A percentile compares a stretch with the other conserved stretches of the same genome.
phyloP scores from a whole-genome alignment of 2,329 filamentous ascomycete genomes.

The Penicillium occitanis region DNA sequence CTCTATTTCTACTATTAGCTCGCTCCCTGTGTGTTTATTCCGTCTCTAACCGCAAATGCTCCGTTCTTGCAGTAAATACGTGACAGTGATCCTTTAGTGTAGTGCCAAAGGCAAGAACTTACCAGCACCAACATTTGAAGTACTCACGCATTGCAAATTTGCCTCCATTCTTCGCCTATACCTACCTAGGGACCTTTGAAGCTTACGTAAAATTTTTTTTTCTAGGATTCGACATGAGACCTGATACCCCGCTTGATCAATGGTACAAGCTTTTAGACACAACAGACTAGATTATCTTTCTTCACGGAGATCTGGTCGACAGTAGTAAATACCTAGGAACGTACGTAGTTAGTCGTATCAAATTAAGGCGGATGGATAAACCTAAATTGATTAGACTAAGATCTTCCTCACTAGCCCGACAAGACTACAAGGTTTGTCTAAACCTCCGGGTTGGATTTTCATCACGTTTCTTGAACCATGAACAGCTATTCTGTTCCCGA shows the following conservation, averaged over 20 bases:
- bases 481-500: not conserved
- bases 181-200: not conserved
- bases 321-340: not conserved
- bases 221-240: not conserved
- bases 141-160: not conserved
- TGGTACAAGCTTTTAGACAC: not conserved
- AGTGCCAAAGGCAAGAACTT: not conserved
- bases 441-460: not conserved
- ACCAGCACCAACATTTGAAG: too few relatives aligned
- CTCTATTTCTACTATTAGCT: not conserved
- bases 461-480: not conserved
- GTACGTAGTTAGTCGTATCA: not conserved
- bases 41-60: not conserved
- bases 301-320: not conserved
- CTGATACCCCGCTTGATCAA: not conserved
- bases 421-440: not conserved
- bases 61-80: not conserved
- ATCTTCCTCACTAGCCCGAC: not conserved
- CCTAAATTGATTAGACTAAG: not conserved
- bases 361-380: not conserved
- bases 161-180: not conserved
- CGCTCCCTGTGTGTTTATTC: not conserved
- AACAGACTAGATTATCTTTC: not conserved
- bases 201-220: not conserved
- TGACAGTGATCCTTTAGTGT: not conserved